phyloP scores from a whole-genome alignment of 1,284 basidiomycete genomes.

The Heterobasidion occidentale region DNA sequence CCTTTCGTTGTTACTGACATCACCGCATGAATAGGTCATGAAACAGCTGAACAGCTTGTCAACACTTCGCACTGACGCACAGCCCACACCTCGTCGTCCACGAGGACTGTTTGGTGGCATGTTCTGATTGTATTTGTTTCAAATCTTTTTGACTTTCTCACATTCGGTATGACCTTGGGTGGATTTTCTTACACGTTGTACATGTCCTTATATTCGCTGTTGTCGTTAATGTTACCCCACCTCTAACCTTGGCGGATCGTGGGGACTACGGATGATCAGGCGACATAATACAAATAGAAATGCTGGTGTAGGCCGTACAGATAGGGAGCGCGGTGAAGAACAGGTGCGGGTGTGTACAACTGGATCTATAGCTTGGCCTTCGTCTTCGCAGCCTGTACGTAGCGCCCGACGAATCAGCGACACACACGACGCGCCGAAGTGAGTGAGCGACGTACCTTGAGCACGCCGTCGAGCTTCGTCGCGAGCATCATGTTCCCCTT shows the following conservation, averaged over 20 bases:
- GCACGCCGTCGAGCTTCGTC: constrained; percentile 77
- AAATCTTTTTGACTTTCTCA: neutral
- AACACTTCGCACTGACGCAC: constrained; percentile 71
- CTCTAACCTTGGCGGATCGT: neutral
- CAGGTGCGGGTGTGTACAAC: neutral
- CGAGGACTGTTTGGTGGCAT: constrained; percentile 69
- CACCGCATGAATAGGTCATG: constrained; percentile 57
- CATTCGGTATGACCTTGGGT: no score
- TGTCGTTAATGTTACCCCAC: no score
- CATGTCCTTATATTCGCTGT: neutral
- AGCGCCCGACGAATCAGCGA: neutral
- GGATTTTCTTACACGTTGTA: neutral
- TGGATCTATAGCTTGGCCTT: constrained; percentile 31
- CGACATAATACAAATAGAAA: neutral
- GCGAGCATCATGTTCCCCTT: constrained; percentile 85
- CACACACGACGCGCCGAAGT: neutral
- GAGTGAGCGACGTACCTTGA: constrained; percentile 51
- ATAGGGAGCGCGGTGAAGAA: no score
- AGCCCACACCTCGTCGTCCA: constrained; percentile 59
- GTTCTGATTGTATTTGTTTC: constrained; percentile 31
- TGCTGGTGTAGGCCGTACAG: no score
- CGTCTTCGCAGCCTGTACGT: constrained; percentile 24
- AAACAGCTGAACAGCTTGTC: constrained; percentile 83
- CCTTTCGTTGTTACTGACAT: neutral
- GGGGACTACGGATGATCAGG: neutral